phyloP scores from a whole-genome alignment of 2,329 filamentous ascomycete species.

The Colletotrichum acutatum region DNA sequence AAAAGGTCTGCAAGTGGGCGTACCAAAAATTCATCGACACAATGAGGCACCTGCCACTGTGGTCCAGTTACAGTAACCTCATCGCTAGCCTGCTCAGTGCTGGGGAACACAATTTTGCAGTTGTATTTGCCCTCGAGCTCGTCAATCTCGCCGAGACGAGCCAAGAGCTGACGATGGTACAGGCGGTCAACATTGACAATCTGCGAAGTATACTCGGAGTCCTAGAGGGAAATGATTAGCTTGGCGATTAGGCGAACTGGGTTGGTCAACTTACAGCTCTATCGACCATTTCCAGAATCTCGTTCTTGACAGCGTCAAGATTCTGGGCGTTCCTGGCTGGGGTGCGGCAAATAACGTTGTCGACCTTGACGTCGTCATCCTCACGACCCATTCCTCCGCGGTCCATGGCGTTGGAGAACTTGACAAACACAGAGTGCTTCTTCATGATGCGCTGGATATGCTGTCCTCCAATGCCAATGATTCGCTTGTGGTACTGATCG shows the following conservation, averaged over 20 bases:
- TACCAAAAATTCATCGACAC: conserved; percentile 93
- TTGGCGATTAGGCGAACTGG: background rate
- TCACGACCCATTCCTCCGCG: conserved; percentile 91
- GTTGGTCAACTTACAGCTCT: conserved; percentile 72
- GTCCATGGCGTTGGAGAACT: conserved; percentile 99
- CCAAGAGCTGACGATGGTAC: conserved; percentile 93
- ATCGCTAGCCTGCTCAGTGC: conserved; percentile 96
- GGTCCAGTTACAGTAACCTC: conserved; percentile 95
- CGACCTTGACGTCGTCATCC: conserved; percentile 97
- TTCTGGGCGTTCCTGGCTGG: conserved; percentile 97
- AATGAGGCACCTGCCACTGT: conserved; percentile 97
- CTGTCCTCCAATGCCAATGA: conserved; percentile 97
- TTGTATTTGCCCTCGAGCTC: conserved; percentile 99
- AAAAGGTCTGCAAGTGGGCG: conserved; percentile 42
- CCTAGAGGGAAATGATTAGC: conserved; percentile 56
- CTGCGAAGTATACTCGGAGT: conserved; percentile 96
- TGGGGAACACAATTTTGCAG: conserved; percentile 98
- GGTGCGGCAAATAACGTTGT: conserved; percentile 98
- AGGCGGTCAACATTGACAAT: conserved; percentile 93
- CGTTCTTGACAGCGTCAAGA: conserved; percentile 95
- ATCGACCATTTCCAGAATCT: conserved; percentile 99
- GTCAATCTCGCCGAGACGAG: conserved; percentile 88
- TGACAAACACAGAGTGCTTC: conserved; percentile 99
- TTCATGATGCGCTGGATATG: conserved; percentile 99
- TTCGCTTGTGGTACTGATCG: conserved; percentile 99